Evolutionary conservation across 2,329 filamentous ascomycete genomes (phyloP).

Genomic region (Fusarium secorum): DNA sequence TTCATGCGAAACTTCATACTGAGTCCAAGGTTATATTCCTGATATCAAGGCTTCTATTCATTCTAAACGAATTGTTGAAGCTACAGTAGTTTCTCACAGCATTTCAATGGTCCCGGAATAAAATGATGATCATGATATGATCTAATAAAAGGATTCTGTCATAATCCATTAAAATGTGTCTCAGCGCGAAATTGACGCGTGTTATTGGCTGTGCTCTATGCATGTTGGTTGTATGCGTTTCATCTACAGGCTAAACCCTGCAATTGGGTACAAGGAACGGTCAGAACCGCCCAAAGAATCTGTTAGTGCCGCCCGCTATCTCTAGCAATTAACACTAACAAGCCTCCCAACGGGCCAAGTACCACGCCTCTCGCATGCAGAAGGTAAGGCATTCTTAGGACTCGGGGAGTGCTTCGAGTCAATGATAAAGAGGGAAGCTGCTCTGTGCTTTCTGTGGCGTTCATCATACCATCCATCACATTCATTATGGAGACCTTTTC

Average conservation of each 20-base stretch:
- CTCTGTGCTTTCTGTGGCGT: not conserved
- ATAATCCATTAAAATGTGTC: not conserved
- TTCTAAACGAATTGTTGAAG: not conserved
- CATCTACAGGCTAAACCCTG: not conserved
- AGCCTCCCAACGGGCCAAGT: fast-evolving
- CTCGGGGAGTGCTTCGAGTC: not conserved
- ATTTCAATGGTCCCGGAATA: too few relatives aligned
- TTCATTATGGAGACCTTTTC: not conserved
- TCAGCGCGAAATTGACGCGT: not conserved
- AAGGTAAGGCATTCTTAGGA: not conserved
- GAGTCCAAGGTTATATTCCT: not conserved
- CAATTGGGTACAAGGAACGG: not conserved
- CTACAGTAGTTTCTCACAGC: not conserved
- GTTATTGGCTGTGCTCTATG: not conserved
- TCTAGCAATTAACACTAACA: not conserved
- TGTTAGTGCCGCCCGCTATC: not conserved
- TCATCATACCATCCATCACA: not conserved
- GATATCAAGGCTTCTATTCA: not conserved
- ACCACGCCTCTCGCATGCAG: not conserved
- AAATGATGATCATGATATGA: not conserved
- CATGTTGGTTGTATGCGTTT: not conserved
- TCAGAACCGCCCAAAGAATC: fast-evolving
- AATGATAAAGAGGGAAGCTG: not conserved
- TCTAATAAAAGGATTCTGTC: not conserved
- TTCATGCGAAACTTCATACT: not conserved